Base-by-base conservation (phyloP, 495 filamentous ascomycete genomes). In the Aspergillus sclerotioniger region DNA sequence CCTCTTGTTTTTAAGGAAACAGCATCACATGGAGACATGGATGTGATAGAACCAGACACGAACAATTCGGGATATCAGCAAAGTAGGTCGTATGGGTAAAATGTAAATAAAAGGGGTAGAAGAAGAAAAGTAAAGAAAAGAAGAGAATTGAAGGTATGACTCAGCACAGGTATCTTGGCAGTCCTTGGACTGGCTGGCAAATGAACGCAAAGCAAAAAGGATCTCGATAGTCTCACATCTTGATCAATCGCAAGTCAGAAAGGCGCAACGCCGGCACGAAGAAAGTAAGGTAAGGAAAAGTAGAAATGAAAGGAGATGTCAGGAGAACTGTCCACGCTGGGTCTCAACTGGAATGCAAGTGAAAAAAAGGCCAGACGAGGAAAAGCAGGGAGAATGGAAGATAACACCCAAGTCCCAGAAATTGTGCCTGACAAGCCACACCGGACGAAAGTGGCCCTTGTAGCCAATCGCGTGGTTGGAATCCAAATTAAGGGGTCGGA, bases 141-240 rank as follows among this genome's bases (percentile, higher is more conserved):
- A 47, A 51, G 61, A 60, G 29, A 47, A 58, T 60, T 55, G 13
- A 50, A 45, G 35, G 12, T 49, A 62, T 39, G 54, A 72, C 60
- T 65, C 65, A 65, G 68, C 66, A 67, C 63, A 73, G 71, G 67
- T 76, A 73, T 74, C 73, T 68, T 74, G 54, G 62, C 67, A 73
- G 67, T 70, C 71, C 64, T 63, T 65, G 62, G 69, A 64, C 65
- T 64, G 64, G 62, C 63, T 52, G 57, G 53, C 47, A 54, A 66
- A 61, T 49, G 19, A 60, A 62, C 43, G 44, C 58, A 58, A 65
- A 62, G 51, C 32, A 64, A 50, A 55, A 51, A 41, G 58, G 53
- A 52, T 31, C 25, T 51, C 21, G 53, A 53, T 53, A 33, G 29
- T 55, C 60, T 61, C 60, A 58, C 56, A 59, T 39, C n/a, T 58